Conservation (phyloP, 176 grass and related monocot genomes). For the Hsuehochloa calcarea region DNA sequence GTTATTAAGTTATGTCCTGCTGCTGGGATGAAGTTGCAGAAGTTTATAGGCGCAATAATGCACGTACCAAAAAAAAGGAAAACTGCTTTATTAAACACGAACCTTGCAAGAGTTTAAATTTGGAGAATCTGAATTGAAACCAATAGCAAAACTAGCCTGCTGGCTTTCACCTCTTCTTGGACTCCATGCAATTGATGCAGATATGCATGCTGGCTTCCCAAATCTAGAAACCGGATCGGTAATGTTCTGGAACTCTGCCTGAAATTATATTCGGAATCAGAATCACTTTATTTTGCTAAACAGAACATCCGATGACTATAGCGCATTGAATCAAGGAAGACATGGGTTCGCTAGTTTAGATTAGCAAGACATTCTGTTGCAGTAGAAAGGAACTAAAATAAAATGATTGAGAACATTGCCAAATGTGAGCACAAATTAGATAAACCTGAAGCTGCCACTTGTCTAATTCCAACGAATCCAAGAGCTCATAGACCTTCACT, state of each 20-base stretch:
- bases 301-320: background rate
- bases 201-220: slow-evolving; percentile 62
- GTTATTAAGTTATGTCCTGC: background rate
- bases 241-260: slow-evolving; percentile 94
- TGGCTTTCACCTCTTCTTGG: slow-evolving; percentile 57
- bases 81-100: slow-evolving; percentile 20
- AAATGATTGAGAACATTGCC: background rate
- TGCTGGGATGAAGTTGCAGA: slow-evolving; percentile 4
- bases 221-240: slow-evolving; percentile 64
- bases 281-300: background rate
- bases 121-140: slow-evolving; percentile 82
- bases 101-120: slow-evolving; percentile 91
- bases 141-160: slow-evolving; percentile 81
- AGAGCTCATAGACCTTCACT: slow-evolving; percentile 86
- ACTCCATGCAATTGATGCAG: slow-evolving; percentile 82
- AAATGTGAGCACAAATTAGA: slow-evolving; percentile 24
- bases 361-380: background rate
- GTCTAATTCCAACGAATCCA: slow-evolving; percentile 83
- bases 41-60: background rate
- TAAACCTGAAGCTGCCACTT: slow-evolving; percentile 99
- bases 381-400: slow-evolving; percentile 1
- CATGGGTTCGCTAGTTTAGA: background rate
- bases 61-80: background rate
- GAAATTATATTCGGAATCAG: slow-evolving; percentile 22
- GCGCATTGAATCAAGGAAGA: background rate